Evolutionary conservation across 495 filamentous ascomycete species (phyloP), one percentile per base, ranked within the genome.

Genomic region (Hyaloscypha bicolor): DNA sequence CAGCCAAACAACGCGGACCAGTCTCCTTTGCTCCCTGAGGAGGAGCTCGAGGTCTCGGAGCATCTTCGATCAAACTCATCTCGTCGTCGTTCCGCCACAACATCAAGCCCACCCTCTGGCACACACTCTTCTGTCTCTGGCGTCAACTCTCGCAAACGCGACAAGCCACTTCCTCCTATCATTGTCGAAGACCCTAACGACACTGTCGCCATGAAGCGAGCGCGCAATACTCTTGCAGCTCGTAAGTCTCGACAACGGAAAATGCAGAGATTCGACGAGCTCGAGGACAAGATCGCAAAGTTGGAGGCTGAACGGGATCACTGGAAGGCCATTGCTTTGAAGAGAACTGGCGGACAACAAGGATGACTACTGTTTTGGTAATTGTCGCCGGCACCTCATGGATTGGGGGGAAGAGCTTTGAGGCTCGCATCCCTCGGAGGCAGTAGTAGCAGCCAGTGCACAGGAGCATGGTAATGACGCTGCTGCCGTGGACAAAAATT

Each of bases 171-270:
- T 30, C 90, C 91, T 61, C 90, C 91, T 9, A 92, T 98, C 75
- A 79, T 83, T 31, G 83, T 91, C 21, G 86, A 90, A 37, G 94
- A 97, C 73, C 89, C 90, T 0, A 77, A 74, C 37, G 91, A 94
- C 72, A 78, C 79, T 1, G 76, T 91, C 16, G 92, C 92, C 11
- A 85, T 92, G 82, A 98, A 97, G 85, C 93, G 95, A 69, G 94
- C 94, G 39, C 89, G 94, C 65, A 99, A 99, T 78, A 99, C 95
- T 16, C 83, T 94, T 78, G 95, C 95, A 55, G 95, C 95, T 68
- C 92, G 95, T 53, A 97, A 97, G 78, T 97, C 94, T 48, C 91
- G 95, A 14, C 87, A 91, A 67, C 89, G 92, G 70, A 73, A 75
- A 39, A 84, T 87, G 84, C 81, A 83, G 68, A 75, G 81, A 65